Conservation (phyloP, 768 basidiomycete species). For the Mrakia blollopis region DNA sequence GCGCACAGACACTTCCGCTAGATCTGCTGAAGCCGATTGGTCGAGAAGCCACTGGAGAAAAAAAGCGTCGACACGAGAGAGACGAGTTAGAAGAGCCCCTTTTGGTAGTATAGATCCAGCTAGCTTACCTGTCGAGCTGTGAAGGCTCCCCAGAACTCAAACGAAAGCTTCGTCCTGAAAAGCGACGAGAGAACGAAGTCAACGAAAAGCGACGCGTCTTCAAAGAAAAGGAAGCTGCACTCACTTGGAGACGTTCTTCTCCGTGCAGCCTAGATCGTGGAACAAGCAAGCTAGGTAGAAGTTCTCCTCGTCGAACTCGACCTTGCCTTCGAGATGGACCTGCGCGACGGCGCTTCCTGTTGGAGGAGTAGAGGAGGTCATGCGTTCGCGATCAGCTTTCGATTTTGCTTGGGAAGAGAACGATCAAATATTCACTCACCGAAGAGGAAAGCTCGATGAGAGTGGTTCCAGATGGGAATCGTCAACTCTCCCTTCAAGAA, state of each 20-base stretch:
- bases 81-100: not conserved
- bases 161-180: conserved; percentile 55
- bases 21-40: conserved; percentile 48
- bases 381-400: not conserved
- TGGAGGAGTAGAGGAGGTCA: not conserved
- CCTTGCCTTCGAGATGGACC: conserved; percentile 51
- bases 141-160: conserved; percentile 57
- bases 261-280: conserved; percentile 54
- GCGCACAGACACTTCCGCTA: conserved; percentile 54
- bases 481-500: conserved; percentile 50
- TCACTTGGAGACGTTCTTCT: conserved; percentile 22
- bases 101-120: too few species aligned
- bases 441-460: conserved; percentile 53
- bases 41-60: conserved; percentile 44
- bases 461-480: conserved; percentile 52
- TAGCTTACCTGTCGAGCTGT: conserved; percentile 48
- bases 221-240: not conserved
- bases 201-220: not conserved
- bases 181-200: not conserved
- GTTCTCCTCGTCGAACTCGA: conserved; percentile 50
- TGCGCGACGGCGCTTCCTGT: conserved; percentile 52
- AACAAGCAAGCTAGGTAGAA: conserved; percentile 54
- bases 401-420: not conserved
- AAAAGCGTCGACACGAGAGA: not conserved
- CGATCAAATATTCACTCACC: conserved; percentile 41